Evolutionary conservation across 2,329 filamentous ascomycete species (phyloP), one percentile per base, ranked within the genome.

Genomic region (Cylindrodendrum hubeiense): DNA sequence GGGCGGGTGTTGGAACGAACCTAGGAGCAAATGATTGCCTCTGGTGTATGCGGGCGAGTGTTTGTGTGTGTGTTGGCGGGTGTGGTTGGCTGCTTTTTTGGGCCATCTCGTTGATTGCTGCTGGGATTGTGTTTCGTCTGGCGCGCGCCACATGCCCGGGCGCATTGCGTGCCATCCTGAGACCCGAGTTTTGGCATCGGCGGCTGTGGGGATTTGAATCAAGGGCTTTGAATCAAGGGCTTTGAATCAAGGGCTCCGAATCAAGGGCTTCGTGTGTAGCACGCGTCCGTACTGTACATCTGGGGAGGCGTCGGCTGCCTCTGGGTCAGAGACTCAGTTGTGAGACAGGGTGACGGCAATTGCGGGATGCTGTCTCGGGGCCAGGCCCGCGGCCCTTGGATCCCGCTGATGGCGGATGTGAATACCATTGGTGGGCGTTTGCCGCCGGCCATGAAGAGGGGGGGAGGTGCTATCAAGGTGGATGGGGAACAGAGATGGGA

Each of bases 51-150:
- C 52, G 59, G 57, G 64, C 53, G 51, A 56, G 44, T 44, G 30
- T 51, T 56, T 51, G 50, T 53, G 47, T 26, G 60, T 33, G 53
- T 41, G 47, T 53, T 44, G 55, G 50, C n/a, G 15, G 43, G 26
- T 19, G 41, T 54, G 56, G 51, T 56, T 66, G 63, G 59, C 49
- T 54, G 54, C 51, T 44, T 37, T 33, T 63, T 58, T 21, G 8
- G 37, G 21, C 24, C 28, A 50, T 43, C 28, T 41, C 50, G 15
- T 41, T 43, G 33, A 39, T 49, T 62, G 52, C 46, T 47, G 24
- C 52, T 47, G 66, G 56, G 63, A 68, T 69, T 69, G 39, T 63
- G 71, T 74, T 74, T 74, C 68, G 67, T 71, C 65, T 73, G 68
- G 71, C 71, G 71, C 71, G 71, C 71, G 71, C 71, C 65, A 64